Evolutionary conservation across 805 yeast species (phyloP), one percentile per base, ranked within the genome.

Genomic region (Candida vaughaniae): DNA sequence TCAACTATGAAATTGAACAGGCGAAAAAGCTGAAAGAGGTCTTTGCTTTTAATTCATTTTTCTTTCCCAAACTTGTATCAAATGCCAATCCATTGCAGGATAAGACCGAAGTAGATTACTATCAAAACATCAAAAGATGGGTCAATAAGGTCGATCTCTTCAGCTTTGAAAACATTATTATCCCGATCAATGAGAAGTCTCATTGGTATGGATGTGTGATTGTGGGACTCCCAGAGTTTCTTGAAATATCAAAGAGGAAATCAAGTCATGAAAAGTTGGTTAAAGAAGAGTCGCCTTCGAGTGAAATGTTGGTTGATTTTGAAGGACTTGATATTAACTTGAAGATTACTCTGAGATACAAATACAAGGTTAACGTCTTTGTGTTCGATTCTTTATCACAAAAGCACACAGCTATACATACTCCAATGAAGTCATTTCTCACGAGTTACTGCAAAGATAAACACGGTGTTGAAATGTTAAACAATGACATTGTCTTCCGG

Each of bases 141-240:
- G 76, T 93, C 8, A 67, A 73, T 29, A 82, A 82, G 46, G 60
- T 84, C 6, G 83, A 87, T 44, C 56, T 69, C 16, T 56, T 79
- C 58, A 66, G 64, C 14, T 81, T 72, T 51, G 73, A 77, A 30
- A 78, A 72, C 49, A 64, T 88, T 2, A 71, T 90, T 2, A 69
- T 91, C 8, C 99, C 99, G 0, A 80, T 93, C 6, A 86, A 87
- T 57, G 85, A 82, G 44, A 73, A 73, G 27, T 66, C 76, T 26
- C 99, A 93, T 62, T 93, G 99, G 99, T 86, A 80, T 53, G 80
- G 90, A 31, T 81, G 86, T 18, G 74, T 91, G 3, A 75, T 91
- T 3, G 69, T 78, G 40, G 73, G 82, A 42, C 63, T 77, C 50
- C 66, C 77, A 33, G 47, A 52, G 35, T 46, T 65, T 10, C 36